Conservation (phyloP, 2,329 filamentous ascomycete species). For the Alternaria incomplexa region DNA sequence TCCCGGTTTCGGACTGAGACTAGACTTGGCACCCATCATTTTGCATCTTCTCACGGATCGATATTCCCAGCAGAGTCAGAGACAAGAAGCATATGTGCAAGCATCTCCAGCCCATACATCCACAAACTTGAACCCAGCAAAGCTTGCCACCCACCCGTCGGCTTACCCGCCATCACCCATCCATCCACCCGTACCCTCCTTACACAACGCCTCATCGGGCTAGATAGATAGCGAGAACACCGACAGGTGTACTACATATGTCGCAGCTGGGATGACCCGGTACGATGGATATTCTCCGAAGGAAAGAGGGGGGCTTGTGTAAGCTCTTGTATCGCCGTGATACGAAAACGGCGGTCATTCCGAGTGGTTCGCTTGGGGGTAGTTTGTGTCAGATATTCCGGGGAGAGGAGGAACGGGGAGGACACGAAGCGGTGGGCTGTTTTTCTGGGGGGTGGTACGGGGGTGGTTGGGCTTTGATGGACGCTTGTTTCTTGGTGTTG, state of each 20-base stretch:
- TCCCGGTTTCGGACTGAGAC: no score
- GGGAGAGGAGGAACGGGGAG: neutral
- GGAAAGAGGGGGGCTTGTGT: neutral
- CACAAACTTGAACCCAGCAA: no score
- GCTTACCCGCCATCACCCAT: neutral
- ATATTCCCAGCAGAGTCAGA: no score
- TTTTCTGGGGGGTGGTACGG: neutral
- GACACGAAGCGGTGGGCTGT: neutral
- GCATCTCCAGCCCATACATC: no score
- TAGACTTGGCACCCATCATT: no score
- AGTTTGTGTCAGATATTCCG: neutral
- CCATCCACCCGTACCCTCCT: neutral
- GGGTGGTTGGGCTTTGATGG: neutral
- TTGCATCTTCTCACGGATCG: no score
- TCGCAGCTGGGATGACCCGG: neutral
- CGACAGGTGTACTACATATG: neutral
- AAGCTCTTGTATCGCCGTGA: neutral
- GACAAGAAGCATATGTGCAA: no score
- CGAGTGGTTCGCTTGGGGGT: neutral
- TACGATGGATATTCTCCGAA: neutral
- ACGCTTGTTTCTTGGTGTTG: neutral
- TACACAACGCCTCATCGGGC: neutral
- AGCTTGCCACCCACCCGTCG: neutral
- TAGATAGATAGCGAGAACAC: neutral
- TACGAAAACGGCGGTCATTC: neutral